A percentile compares a stretch with the other conserved stretches of the same genome.
Conservation (phyloP, 148 eudicot genomes). For the Diospyros lotus region DNA sequence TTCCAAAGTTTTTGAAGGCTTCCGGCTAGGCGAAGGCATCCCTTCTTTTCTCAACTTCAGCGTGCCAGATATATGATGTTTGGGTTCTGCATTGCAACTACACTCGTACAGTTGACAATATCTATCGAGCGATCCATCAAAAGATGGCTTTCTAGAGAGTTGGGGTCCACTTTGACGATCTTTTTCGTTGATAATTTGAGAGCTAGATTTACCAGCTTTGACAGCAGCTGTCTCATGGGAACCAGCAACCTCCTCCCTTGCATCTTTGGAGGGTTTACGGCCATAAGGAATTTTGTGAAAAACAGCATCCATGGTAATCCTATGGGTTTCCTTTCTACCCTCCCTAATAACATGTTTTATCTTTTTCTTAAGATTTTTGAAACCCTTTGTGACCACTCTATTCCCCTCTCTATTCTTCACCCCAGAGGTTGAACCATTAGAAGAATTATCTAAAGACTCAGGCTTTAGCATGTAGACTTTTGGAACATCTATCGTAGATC, state of each 20-base stretch:
- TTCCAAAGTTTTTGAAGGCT: constrained; percentile 17
- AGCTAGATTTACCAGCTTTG: constrained; percentile 9
- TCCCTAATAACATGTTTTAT: constrained; percentile 63
- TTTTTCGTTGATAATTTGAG: neutral
- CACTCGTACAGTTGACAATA: constrained; percentile 47
- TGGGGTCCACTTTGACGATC: constrained; percentile 12
- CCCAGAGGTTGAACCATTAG: constrained; percentile 3
- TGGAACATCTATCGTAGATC: neutral
- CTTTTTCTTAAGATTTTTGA: constrained; percentile 55
- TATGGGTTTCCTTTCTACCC: constrained; percentile 58
- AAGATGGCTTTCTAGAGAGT: constrained; percentile 34
- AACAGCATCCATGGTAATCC: constrained; percentile 72
- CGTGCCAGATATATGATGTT: constrained; percentile 16
- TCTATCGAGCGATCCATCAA: constrained; percentile 49
- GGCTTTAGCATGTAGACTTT: neutral
- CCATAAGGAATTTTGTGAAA: constrained; percentile 80
- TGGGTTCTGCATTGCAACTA: constrained; percentile 23
- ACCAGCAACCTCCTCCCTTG: constrained; percentile 10
- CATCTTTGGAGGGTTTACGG: constrained; percentile 29
- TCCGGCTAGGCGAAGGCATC: constrained; percentile 13
- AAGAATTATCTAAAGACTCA: constrained; percentile 7
- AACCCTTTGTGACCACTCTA: constrained; percentile 27
- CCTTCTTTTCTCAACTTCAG: constrained; percentile 30
- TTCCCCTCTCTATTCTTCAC: constrained; percentile 17
- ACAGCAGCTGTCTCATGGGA: neutral